Conservation (phyloP, 352 stramenopile species). For the Pythium phragmitis region DNA sequence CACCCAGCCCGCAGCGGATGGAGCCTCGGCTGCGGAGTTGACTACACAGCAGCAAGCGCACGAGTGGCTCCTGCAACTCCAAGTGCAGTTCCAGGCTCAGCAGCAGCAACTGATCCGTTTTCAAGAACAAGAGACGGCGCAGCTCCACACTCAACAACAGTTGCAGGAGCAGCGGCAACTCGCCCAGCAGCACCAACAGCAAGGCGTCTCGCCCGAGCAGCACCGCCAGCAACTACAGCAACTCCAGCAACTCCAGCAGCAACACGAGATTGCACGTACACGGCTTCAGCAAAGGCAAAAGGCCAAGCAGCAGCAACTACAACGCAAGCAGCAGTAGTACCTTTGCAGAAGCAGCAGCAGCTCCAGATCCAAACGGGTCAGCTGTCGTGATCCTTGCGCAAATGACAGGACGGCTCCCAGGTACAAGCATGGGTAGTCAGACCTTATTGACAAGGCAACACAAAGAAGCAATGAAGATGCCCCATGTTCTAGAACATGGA, state of each 20-base stretch:
- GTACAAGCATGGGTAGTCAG: no score
- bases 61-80: slow-evolving; percentile 75
- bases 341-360: slow-evolving; percentile 78
- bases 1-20: no score
- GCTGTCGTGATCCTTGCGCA: not conserved
- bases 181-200: slow-evolving; percentile 65
- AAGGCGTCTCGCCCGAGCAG: slow-evolving; percentile 55
- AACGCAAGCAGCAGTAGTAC: slow-evolving; percentile 81
- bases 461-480: no score
- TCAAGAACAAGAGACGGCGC: slow-evolving; percentile 79
- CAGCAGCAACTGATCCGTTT: slow-evolving; percentile 67
- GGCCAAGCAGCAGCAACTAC: slow-evolving; percentile 77
- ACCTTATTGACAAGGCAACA: no score
- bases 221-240: slow-evolving; percentile 70
- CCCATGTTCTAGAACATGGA: no score
- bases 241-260: slow-evolving; percentile 73
- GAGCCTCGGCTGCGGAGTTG: not conserved
- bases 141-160: slow-evolving; percentile 76
- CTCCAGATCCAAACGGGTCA: slow-evolving; percentile 48
- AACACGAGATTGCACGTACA: slow-evolving; percentile 64
- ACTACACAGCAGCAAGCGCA: slow-evolving; percentile 65
- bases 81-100: slow-evolving; percentile 82
- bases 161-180: slow-evolving; percentile 76
- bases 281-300: slow-evolving; percentile 76
- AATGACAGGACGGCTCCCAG: not conserved